These are phyloP conservation scores for Vitis vinifera DNA, from an alignment of 164 flowering plant genomes.

Conservation along the genomic window DNA sequence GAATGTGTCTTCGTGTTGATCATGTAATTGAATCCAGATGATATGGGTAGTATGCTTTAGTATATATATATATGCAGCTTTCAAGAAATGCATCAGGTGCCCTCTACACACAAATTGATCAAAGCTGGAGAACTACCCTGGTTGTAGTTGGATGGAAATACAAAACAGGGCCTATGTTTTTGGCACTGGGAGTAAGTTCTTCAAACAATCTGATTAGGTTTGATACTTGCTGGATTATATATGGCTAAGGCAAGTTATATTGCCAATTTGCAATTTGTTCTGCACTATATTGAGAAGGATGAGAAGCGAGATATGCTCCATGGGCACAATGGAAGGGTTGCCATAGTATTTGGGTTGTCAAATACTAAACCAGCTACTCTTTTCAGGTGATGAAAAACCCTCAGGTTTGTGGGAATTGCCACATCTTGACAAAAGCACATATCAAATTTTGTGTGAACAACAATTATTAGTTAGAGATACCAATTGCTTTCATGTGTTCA, in stretches of 20 bases:
- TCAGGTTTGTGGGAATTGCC: conserved; percentile 48
- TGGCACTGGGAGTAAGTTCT: conserved; percentile 24
- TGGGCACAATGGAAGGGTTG: conserved; percentile 49
- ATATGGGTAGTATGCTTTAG: conserved; percentile 38
- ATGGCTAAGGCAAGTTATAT: conserved; percentile 54
- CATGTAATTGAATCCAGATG: conserved; percentile 26
- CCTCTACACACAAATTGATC: conserved; percentile 27
- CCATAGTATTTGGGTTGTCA: conserved; percentile 46
- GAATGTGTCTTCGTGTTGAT: conserved; percentile 26
- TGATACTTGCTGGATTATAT: conserved; percentile 24
- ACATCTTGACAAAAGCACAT: conserved; percentile 43
- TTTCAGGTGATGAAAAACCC: conserved; percentile 50
- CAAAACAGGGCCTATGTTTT: conserved; percentile 32
- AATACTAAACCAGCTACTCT: conserved; percentile 37
- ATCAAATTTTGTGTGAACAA: conserved; percentile 34
- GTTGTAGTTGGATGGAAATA: conserved; percentile 49
- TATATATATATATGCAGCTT: conserved; percentile 43
- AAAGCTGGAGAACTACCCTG: conserved; percentile 38
- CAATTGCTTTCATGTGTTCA: conserved; percentile 48
- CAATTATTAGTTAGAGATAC: conserved; percentile 48
- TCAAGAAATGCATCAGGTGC: conserved; percentile 42
- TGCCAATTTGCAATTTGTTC: conserved; percentile 32
- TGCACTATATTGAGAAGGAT: conserved; percentile 45
- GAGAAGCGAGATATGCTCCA: conserved; percentile 43
- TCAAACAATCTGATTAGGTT: conserved; percentile 29